Conservation (phyloP, 495 filamentous ascomycete genomes). For the Trichoderma reesei region DNA sequence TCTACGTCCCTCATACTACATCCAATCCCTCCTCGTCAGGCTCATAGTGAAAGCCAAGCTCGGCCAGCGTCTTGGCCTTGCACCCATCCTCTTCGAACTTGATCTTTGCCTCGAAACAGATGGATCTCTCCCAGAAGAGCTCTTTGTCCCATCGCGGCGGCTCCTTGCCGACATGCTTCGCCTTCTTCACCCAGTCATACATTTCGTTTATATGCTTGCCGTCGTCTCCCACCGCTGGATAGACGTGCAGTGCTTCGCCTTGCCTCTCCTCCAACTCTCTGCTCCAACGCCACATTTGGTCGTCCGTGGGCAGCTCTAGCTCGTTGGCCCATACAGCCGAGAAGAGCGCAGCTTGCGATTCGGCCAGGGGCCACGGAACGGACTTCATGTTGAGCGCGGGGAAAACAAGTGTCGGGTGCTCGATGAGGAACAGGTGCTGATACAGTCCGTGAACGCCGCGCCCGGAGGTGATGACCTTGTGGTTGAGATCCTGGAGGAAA, state of each 20-base stretch:
- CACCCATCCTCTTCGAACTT: constrained; percentile 33
- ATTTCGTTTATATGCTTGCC: constrained; percentile 68
- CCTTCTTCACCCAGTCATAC: constrained; percentile 48
- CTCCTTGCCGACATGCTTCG: constrained; percentile 43
- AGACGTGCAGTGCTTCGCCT: constrained; percentile 46
- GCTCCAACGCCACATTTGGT: constrained; percentile 57
- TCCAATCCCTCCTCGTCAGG: constrained; percentile 24
- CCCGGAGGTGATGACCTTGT: constrained; percentile 55
- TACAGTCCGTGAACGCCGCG: constrained; percentile 59
- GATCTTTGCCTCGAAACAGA: constrained; percentile 35
- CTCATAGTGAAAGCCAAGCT: constrained; percentile 33
- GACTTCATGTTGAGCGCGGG: constrained; percentile 66
- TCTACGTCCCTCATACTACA: background rate
- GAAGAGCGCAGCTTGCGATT: constrained; percentile 70
- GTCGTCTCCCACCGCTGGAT: constrained; percentile 44
- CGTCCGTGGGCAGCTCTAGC: constrained; percentile 48
- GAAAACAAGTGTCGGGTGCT: constrained; percentile 71
- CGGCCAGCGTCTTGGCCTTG: constrained; percentile 30
- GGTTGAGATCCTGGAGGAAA: constrained; percentile 48
- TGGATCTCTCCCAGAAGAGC: constrained; percentile 48
- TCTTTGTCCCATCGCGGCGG: constrained; percentile 58
- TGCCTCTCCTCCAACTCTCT: constrained; percentile 20
- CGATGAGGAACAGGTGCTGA: constrained; percentile 66
- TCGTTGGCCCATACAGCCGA: constrained; percentile 64
- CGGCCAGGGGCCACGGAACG: constrained; percentile 70